phyloP scores from a whole-genome alignment of 108 stramenopile species.

The Cylindrotheca fusiformis region DNA sequence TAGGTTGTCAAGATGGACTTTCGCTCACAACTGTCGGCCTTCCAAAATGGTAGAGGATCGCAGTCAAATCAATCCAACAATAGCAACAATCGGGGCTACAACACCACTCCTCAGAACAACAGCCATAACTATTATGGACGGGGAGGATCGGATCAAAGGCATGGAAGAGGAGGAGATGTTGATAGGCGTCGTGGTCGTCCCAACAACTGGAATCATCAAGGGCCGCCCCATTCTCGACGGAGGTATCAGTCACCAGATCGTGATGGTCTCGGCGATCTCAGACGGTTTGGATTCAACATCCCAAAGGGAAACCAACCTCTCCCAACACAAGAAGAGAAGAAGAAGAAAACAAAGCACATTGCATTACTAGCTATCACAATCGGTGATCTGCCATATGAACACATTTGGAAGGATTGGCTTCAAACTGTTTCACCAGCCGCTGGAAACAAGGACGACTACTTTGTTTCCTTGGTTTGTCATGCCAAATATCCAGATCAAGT shows the following conservation, averaged over 20 bases:
- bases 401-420: constrained; percentile 81
- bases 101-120: constrained; percentile 12
- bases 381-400: constrained; percentile 77
- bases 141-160: constrained; percentile 17
- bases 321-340: constrained; percentile 14
- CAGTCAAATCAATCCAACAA: not conserved
- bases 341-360: constrained; percentile 48
- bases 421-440: constrained; percentile 15
- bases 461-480: constrained; percentile 71
- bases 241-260: constrained; percentile 13
- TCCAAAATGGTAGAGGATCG: constrained; percentile 7
- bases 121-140: constrained; percentile 13
- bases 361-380: constrained; percentile 70
- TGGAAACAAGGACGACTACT: constrained; percentile 13
- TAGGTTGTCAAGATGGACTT: constrained; percentile 46
- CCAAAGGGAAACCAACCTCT: constrained; percentile 24
- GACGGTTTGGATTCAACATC: constrained; percentile 28
- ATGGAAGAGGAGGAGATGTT: constrained; percentile 14
- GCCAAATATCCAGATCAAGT: constrained; percentile 83
- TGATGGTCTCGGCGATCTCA: constrained; percentile 21
- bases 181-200: constrained; percentile 24
- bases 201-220: constrained; percentile 11
- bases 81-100: constrained; percentile 8
- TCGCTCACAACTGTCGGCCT: constrained; percentile 37
- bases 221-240: constrained; percentile 25